Evolutionary conservation across 2,329 filamentous ascomycete genomes (phyloP), one percentile per base, ranked within the genome.

Genomic region (Hawksworthiomyces lignivorus): DNA sequence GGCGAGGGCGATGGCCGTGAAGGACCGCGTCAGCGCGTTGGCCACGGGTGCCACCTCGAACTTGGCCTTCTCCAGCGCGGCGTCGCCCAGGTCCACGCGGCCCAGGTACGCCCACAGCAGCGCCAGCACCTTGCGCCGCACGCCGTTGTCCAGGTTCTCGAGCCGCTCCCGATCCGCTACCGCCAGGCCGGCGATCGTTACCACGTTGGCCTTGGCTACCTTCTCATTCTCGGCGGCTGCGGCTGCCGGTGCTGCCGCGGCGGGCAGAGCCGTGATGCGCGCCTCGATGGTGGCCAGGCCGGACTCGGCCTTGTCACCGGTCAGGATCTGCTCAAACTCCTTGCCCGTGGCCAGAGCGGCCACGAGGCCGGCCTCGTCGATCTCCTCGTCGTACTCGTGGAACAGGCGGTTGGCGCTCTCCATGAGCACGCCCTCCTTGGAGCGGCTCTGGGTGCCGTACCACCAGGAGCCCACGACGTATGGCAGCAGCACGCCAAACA

Each of bases 381-480:
- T 84, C 49, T 80, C 77, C 41, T 95, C 89, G 50, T 86, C 80
- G 65, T 94, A 98, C 57, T 95, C 87, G 54, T 82, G 83, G 75
- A 98, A 97, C 45, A 98, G 76, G 51, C 87, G 89, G 62, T 94
- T 94, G 53, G 94, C 89, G 62, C 86, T 96, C 59, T 92, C 87
- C 59, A 96, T 83, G 42, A 95, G 72, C 20, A 97, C 84, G 53
- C 87, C 87, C 63, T 98, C 94, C 67, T 90, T 94, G 28, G 92
- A 97, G 63, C 86, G 79, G 54, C 82, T 79, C 63, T 95, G 90
- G 26, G 87, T 94, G 47, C 94, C 92, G 60, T 98, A 98, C 92
- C 92, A 98, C 92, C 92, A 98, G 45, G 84, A 88, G 36, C 92
- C 92, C 43, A 98, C 90, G 36, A 92, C 71, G 61, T 94, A 98